A percentile compares a stretch with the other conserved stretches of the same genome.
phyloP scores from a whole-genome alignment of 257 asterid genomes.

The Solanum peruvianum region DNA sequence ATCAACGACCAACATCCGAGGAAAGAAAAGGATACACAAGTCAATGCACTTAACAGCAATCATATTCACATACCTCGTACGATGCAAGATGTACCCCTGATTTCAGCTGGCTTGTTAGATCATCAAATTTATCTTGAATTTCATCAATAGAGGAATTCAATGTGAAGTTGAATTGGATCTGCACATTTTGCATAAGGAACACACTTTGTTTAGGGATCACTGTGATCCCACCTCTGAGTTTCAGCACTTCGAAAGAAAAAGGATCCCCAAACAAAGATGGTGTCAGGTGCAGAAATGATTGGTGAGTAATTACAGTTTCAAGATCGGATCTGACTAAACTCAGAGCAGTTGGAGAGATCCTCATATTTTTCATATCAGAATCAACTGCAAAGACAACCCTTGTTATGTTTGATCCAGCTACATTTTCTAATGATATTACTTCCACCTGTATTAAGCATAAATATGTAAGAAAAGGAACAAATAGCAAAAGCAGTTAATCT shows the following conservation, averaged over 20 bases:
- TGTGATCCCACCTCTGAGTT: slow-evolving; percentile 81
- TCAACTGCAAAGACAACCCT: slow-evolving; percentile 65
- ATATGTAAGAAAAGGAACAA: background rate
- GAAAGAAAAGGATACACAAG: background rate
- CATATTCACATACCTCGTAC: slow-evolving; percentile 51
- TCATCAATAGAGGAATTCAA: slow-evolving; percentile 79
- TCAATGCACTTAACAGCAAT: background rate
- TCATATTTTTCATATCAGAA: slow-evolving; percentile 20
- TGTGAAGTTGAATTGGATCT: slow-evolving; percentile 83
- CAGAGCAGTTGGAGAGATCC: slow-evolving; percentile 24
- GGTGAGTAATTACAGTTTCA: slow-evolving; percentile 26
- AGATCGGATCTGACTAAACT: slow-evolving; percentile 39
- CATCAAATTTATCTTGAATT: slow-evolving; percentile 49
- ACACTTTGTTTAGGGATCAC: slow-evolving; percentile 80
- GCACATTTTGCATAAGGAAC: slow-evolving; percentile 59
- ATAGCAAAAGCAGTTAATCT: background rate
- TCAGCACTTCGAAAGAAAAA: slow-evolving; percentile 62
- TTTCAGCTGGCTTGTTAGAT: slow-evolving; percentile 56
- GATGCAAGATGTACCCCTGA: slow-evolving; percentile 64
- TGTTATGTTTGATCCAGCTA: slow-evolving; percentile 44
- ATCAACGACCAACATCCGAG: background rate
- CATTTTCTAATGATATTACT: slow-evolving; percentile 27
- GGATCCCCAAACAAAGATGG: slow-evolving; percentile 74
- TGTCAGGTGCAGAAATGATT: slow-evolving; percentile 39
- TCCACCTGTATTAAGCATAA: slow-evolving; percentile 40